phyloP scores from a whole-genome alignment of 148 eudicot species.

The Drosera capensis region DNA sequence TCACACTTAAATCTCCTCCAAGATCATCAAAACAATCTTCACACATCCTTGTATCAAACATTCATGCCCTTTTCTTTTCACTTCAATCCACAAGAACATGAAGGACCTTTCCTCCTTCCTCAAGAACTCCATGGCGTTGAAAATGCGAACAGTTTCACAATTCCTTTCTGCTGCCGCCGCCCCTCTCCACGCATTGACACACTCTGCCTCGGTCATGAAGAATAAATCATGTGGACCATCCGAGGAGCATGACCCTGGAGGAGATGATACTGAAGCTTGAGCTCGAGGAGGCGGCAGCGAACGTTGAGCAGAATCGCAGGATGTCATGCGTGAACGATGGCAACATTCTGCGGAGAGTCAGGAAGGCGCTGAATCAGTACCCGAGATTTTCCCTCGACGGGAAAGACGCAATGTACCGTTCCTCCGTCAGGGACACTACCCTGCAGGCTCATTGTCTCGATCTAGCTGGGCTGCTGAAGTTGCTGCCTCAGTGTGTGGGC shows the following conservation, averaged over 20 bases:
- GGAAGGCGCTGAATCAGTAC: constrained; percentile 71
- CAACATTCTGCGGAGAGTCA: constrained; percentile 63
- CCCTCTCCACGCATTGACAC: no score
- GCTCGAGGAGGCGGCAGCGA: constrained; percentile 50
- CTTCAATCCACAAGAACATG: constrained; percentile 16
- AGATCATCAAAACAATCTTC: constrained; percentile 26
- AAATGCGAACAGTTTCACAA: constrained; percentile 49
- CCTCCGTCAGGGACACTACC: constrained; percentile 32
- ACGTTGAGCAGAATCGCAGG: constrained; percentile 18
- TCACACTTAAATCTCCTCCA: not conserved
- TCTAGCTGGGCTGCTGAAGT: constrained; percentile 10
- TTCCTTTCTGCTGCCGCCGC: constrained; percentile 12
- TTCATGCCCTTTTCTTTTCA: not conserved
- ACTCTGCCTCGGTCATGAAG: no score
- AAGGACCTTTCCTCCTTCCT: constrained; percentile 62
- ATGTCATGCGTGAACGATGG: constrained; percentile 90
- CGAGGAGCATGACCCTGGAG: constrained; percentile 49
- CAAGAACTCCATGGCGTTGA: constrained; percentile 47
- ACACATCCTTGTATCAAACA: constrained; percentile 12
- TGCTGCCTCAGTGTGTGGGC: constrained; percentile 40
- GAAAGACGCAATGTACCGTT: constrained; percentile 64
- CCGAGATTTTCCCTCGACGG: constrained; percentile 95
- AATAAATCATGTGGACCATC: not conserved
- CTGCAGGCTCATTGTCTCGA: constrained; percentile 5
- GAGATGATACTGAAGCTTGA: constrained; percentile 83